Evolutionary conservation across 148 eudicot genomes (phyloP), one percentile per base, ranked within the genome.

Genomic region (Persicaria maculosa): DNA sequence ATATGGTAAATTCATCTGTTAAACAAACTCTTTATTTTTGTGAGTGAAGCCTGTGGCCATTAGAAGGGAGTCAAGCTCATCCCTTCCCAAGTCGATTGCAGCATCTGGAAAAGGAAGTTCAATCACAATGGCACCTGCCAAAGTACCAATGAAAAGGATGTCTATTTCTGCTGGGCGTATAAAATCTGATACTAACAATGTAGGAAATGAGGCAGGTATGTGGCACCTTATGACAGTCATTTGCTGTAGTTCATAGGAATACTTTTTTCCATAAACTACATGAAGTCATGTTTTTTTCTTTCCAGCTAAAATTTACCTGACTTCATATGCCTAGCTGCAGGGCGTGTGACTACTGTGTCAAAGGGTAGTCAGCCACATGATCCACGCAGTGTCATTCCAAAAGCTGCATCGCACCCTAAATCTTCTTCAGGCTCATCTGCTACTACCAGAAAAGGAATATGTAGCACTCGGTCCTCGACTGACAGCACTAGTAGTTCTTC

Each of bases 401-500:
- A 80, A 84, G 77, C 86, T 12, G 70, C 77, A 57, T 50, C 72
- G 36, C 65, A 82, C 59, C 81, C 88, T 53, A 86, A 80, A 77
- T 31, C 87, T 50, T 79, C 82, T 78, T 70, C 79, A 36, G 81
- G 80, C 70, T 78, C 93, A 71, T 83, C 93, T 67, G 74, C 77
- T 45, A 48, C 79, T 54, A 79, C 79, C 64, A 87, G 76, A 76
- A 72, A 74, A 48, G 82, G 77, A 57, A 73, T 72, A 54, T 67
- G 77, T 71, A 86, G 85, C 76, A 73, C 81, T 55, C 83, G 86
- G 31, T 77, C 86, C 70, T 88, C 87, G 20, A 80, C 83, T 77
- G 86, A 86, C 77, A 85, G 87, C 81, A 88, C 90, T 62, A 77
- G 79, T 75, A 87, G 90, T 74, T 77, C 74, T 45, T 75, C 83